A percentile compares a stretch with the other conserved stretches of the same genome.
Conservation (phyloP, 164 flowering plant genomes). For the Cinnamomum micranthum region DNA sequence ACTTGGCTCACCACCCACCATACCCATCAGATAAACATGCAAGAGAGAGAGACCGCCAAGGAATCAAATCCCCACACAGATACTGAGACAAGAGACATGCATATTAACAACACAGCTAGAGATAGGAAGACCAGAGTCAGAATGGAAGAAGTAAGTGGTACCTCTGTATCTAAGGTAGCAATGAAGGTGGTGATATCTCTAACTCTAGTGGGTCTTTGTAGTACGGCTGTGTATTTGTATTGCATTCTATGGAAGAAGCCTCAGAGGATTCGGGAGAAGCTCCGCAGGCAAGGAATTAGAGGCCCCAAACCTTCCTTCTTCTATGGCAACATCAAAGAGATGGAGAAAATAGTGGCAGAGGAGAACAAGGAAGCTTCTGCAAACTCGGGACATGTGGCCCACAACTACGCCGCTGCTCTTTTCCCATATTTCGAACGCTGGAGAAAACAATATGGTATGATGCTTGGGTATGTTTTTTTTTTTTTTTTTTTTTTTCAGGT, state of each 20-base stretch:
- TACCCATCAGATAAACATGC: neutral
- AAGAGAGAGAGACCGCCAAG: neutral
- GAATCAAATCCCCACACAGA: no score
- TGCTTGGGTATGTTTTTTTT: no score
- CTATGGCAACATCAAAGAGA: conserved; percentile 4
- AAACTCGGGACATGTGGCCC: neutral
- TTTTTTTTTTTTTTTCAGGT: no score
- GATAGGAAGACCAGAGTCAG: neutral
- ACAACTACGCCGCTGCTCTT: conserved; percentile 5
- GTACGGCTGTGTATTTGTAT: neutral
- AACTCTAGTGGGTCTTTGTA: neutral
- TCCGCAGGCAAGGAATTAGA: conserved; percentile 4
- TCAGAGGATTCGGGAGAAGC: neutral
- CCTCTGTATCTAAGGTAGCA: neutral
- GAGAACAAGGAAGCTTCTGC: neutral
- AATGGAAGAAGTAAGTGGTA: neutral
- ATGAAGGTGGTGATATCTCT: neutral
- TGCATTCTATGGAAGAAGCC: neutral
- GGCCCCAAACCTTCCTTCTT: conserved; percentile 8
- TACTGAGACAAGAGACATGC: no score
- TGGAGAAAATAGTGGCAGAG: neutral
- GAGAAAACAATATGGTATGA: conserved; percentile 17
- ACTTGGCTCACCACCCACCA: neutral
- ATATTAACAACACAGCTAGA: no score
- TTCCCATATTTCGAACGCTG: conserved; percentile 23